Conservation (phyloP, 495 filamentous ascomycete genomes). For the Emericellopsis terricola region DNA sequence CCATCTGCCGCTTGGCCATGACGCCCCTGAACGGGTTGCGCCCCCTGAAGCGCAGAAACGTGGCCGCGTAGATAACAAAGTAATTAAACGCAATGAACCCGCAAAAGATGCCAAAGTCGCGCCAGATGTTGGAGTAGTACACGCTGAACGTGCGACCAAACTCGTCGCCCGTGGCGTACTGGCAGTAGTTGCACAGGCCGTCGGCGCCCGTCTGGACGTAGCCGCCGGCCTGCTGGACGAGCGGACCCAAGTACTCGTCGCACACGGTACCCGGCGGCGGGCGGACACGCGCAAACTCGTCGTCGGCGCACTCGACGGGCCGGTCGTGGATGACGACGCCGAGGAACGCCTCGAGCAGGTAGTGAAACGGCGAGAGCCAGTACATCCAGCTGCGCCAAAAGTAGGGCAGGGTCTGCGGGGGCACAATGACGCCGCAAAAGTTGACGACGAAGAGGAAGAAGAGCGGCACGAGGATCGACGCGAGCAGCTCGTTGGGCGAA, state of each 20-base stretch:
- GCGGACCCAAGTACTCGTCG: slow-evolving; percentile 28
- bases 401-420: slow-evolving; percentile 30
- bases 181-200: slow-evolving; percentile 10
- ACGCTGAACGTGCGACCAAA: slow-evolving; percentile 12
- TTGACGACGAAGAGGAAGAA: slow-evolving; percentile 46
- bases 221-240: slow-evolving; percentile 25
- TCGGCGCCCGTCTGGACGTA: slow-evolving; percentile 28
- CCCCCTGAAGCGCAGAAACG: slow-evolving; percentile 19
- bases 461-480: slow-evolving; percentile 45
- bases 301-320: slow-evolving; percentile 31
- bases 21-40: slow-evolving; percentile 7
- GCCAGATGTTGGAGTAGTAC: slow-evolving; percentile 14
- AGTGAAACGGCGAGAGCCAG: slow-evolving; percentile 44
- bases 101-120: slow-evolving; percentile 34
- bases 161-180: slow-evolving; percentile 10
- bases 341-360: slow-evolving; percentile 40
- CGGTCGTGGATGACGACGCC: slow-evolving; percentile 34
- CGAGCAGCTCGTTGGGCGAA: slow-evolving; percentile 53
- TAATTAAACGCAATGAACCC: slow-evolving; percentile 39
- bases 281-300: slow-evolving; percentile 39
- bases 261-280: slow-evolving; percentile 34
- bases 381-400: slow-evolving; percentile 55
- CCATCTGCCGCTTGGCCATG: neutral
- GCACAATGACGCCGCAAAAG: slow-evolving; percentile 47
- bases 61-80: slow-evolving; percentile 26